Evolutionary conservation across 148 eudicot species (phyloP), one percentile per base, ranked within the genome.

Genomic region (Spergularia marina): DNA sequence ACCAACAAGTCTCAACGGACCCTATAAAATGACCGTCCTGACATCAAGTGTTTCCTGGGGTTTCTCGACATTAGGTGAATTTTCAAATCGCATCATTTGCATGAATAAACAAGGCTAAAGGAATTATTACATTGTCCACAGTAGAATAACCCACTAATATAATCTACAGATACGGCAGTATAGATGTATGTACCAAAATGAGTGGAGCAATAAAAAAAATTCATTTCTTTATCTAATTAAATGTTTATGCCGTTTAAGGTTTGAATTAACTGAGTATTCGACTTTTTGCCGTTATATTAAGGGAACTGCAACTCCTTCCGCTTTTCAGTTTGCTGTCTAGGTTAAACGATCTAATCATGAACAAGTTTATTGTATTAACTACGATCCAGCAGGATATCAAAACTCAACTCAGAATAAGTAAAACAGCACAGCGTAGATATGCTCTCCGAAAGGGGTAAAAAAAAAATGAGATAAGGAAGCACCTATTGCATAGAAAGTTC

Each of bases 401-500:
- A 74, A 63, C 23, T 40, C 53, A 53, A 9, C 18, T 62, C 63
- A 51, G 41, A 44, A 67, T 44, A 2, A 57, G 10, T 49, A 0
- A 14, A 36, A 17, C 30, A 44, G 49, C 6, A 9, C 10, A 44
- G 10, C 10, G 6, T 44, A 44, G 10, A 59, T 10, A 47, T 18
- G 70, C 17, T 3, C 16, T 18, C 20, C 14, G 34, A 41, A 15
- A 30, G 34, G 2, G 25, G 9, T 3, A 14, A 70, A 12, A 8
- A 73, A 10, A 53, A 9, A 49, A 53, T 65, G 57, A 66, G 71
- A 55, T 12, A 47, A 57, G 74, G 71, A 51, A 21, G 47, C 86
- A 95, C 99, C 94, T 90, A 78, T 96, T 96, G 87, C 99, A 96
- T 75, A 96, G 85, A 85, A 96, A 96, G 86, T 96, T 96, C 34